A percentile compares a stretch with the other conserved stretches of the same genome.
These are phyloP conservation scores for Globisporangium splendens DNA, from an alignment of 352 stramenopile genomes.

Conservation along the genomic window DNA sequence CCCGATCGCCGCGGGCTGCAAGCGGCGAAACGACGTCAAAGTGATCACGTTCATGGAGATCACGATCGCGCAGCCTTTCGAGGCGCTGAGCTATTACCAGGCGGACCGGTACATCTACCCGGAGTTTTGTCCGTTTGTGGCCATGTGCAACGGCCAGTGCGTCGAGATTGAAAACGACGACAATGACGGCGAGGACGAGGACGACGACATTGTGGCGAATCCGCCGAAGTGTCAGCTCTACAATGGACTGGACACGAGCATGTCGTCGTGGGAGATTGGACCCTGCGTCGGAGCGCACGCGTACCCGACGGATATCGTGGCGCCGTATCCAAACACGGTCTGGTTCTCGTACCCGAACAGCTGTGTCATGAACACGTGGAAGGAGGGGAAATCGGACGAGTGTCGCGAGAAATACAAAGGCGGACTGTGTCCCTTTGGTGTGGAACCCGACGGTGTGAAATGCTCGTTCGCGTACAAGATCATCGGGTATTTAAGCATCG, in stretches of 20 bases:
- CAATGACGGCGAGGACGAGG: constrained; percentile 15
- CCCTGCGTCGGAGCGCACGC: constrained; percentile 57
- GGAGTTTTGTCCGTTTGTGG: constrained; percentile 69
- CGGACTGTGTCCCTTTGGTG: constrained; percentile 52
- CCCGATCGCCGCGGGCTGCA: constrained; percentile 27
- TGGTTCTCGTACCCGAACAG: constrained; percentile 76
- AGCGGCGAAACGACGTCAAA: constrained; percentile 55
- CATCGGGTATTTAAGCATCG: constrained; percentile 38
- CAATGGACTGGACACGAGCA: constrained; percentile 51
- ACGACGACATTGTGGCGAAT: constrained; percentile 4
- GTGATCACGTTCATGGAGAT: constrained; percentile 66
- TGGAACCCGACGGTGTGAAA: no score
- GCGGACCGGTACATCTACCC: constrained; percentile 51
- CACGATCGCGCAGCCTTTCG: constrained; percentile 51
- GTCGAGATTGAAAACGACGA: constrained; percentile 26
- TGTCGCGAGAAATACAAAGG: constrained; percentile 34
- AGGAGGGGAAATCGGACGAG: constrained; percentile 31
- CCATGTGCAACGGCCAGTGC: constrained; percentile 57
- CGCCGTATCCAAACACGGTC: constrained; percentile 59
- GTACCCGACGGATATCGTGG: constrained; percentile 48
- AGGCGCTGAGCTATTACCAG: constrained; percentile 63
- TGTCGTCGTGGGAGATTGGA: constrained; percentile 30
- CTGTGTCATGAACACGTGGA: constrained; percentile 52
- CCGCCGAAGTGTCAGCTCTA: constrained; percentile 62
- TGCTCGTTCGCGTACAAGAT: constrained; percentile 23